phyloP scores from a whole-genome alignment of 129 eudicot genomes.

The Escallonia herrerae region DNA sequence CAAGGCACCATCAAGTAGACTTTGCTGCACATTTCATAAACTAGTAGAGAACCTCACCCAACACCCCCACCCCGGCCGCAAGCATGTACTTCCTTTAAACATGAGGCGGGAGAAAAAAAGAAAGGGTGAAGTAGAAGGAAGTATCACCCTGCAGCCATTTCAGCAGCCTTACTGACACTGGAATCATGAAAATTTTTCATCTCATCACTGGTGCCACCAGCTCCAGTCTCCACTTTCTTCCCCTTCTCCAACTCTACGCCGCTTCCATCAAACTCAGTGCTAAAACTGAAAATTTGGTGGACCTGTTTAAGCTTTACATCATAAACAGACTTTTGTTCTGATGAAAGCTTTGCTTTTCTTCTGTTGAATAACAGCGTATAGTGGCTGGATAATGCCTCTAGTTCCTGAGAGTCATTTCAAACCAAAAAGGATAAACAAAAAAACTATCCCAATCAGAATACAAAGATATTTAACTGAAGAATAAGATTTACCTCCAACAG shows the following conservation, averaged over 20 bases:
- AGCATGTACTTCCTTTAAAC: too few species aligned
- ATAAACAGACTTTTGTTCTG: conserved; percentile 66
- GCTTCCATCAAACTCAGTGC: conserved; percentile 47
- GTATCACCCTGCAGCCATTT: conserved; percentile 91
- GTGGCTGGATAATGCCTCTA: conserved; percentile 94
- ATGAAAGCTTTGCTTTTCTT: conserved; percentile 72
- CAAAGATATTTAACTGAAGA: background rate
- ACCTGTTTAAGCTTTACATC: conserved; percentile 91
- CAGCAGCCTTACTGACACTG: conserved; percentile 89
- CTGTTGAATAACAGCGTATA: conserved; percentile 78
- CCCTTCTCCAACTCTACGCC: conserved; percentile 56
- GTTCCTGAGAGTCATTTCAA: conserved; percentile 46
- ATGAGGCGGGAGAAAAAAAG: background rate
- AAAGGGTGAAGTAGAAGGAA: background rate
- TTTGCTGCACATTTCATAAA: too few species aligned
- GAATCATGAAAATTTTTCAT: conserved; percentile 70
- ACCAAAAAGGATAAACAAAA: background rate
- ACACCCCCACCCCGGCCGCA: too few species aligned
- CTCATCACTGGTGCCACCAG: conserved; percentile 47
- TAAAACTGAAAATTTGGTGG: conserved; percentile 66
- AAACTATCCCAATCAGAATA: background rate
- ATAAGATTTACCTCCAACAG: conserved; percentile 70
- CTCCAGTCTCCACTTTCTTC: conserved; percentile 57
- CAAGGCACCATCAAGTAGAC: too few species aligned
- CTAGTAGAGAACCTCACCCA: too few species aligned